Base-by-base conservation (phyloP, 2,329 filamentous ascomycete species). In the Leptographium wingfieldii region DNA sequence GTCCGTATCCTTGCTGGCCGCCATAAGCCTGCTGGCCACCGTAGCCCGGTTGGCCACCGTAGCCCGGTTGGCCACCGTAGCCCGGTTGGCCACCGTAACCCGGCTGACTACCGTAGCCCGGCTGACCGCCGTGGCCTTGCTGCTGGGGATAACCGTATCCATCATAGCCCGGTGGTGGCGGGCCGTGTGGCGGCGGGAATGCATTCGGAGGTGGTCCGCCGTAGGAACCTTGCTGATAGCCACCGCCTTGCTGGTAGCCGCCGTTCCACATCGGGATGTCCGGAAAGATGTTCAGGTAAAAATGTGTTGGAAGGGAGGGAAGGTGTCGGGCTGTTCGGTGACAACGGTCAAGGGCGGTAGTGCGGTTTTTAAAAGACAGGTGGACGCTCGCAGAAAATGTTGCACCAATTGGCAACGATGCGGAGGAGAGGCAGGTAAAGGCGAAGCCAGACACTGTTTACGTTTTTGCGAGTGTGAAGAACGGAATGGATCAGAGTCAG, bases 101-200 rank as follows among this genome's bases (percentile, higher is more conserved):
- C 14, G 49, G 49, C 25, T 60, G 56, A 16, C 46, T 22, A n/a
- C 46, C 43, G 19, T 31, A 60, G 29, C 59, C 61, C 57, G 61
- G 40, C 19, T 46, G 49, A 14, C 33, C 14, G 49, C 38, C 25
- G 55, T 49, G 19, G n/a, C 46, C 43, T 25, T 55, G 51, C 27
- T 60, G 57, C 16, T 58, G 46, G 27, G 22, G 55, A 25, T 64
- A 60, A 22, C 58, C 64, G 59, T 66, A 59, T 35, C 62, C 59
- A 38, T 60, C 63, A 55, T 65, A 66, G 35, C 63, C 63, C 6
- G 53, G 55, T 19, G 62, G 62, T 19, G 63, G 63, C 2, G 62
- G 61, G 3, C 60, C 60, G 1, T 52, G 55, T 35, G 63, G 55
- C 35, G 63, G 63, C 0, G 56, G 54, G 55, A 58, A 61, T 4